phyloP scores from a whole-genome alignment of 1,284 basidiomycete species.

The Ganoderma boninense region DNA sequence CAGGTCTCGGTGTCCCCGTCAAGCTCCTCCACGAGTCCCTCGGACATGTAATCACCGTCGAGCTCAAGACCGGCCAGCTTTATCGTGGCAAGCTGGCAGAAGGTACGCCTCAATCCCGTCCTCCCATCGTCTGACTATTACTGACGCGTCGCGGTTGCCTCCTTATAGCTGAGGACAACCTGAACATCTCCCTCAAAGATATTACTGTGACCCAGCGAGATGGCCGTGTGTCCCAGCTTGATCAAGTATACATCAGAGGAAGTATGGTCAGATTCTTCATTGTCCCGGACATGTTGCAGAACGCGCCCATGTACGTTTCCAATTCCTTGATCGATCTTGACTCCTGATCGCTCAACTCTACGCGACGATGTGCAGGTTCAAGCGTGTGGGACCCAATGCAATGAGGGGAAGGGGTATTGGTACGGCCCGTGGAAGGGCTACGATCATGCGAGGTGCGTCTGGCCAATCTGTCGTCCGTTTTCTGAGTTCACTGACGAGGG shows the following conservation, averaged over 20 bases:
- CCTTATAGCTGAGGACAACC: constrained; percentile 91
- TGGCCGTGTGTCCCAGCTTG: constrained; percentile 98
- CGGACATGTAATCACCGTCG: constrained; percentile 97
- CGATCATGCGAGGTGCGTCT: constrained; percentile 89
- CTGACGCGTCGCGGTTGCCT: constrained; percentile 28
- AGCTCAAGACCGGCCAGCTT: constrained; percentile 96
- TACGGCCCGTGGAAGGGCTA: constrained; percentile 94
- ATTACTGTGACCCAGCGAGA: constrained; percentile 98
- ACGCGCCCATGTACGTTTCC: constrained; percentile 92
- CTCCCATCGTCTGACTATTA: not conserved
- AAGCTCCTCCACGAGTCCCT: constrained; percentile 94
- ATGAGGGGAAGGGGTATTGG: constrained; percentile 99
- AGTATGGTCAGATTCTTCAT: constrained; percentile 99
- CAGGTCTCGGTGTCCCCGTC: constrained; percentile 88
- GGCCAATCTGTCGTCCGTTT: constrained; percentile 17
- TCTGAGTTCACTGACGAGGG: constrained; percentile 30
- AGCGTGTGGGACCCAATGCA: constrained; percentile 96
- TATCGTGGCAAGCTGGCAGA: constrained; percentile 98
- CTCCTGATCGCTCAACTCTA: not conserved
- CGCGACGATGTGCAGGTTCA: constrained; percentile 77
- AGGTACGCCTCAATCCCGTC: constrained; percentile 56
- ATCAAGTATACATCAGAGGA: constrained; percentile 99
- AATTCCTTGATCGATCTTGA: not conserved
- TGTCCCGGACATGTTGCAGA: constrained; percentile 99
- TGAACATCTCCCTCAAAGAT: constrained; percentile 96